Evolutionary conservation across 495 filamentous ascomycete species (phyloP), one percentile per base, ranked within the genome.

Genomic region (Aspergillus nanangensis): DNA sequence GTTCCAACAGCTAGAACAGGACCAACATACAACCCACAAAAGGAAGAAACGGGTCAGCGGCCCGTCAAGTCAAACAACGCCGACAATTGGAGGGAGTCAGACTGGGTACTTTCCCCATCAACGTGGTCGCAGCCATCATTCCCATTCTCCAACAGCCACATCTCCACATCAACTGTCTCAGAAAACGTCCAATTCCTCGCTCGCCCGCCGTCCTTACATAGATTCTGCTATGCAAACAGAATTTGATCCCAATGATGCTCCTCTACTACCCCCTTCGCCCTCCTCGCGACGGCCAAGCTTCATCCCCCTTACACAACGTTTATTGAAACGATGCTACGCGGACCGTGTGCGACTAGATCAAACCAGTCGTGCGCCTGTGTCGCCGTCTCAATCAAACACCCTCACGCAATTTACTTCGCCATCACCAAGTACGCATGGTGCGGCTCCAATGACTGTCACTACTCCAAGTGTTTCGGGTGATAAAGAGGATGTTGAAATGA

Each of bases 1-100:
- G 20, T 86, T 84, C 51, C 74, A 77, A 40, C 68, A 76, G 50
- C 57, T 83, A 25, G 82, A 81, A 53, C 71, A 75, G 15, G 74
- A 79, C 41, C 73, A 77, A 39, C 63, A 71, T 17, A 45, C 63
- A 24, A 44, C 53, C 7, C 58, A 66, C 7, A 70, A 64, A 48
- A 68, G 65, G 44, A 77, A 70, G 45, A 79, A 77, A 44, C 69
- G 76, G 17, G 56, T 55, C 7, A 77, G 72, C 44, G 67, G 67
- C 7, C 69, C 62, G 18, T 69, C 69, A 8, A 55, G 42, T 20
- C 60, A 66, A n/a, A 61, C 68, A 7, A 58, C 62, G 4, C 45
- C 62, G 2, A 50, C 53, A 22, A 42, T 63, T 35, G 47, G 53
- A 13, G 55, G 44, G 23, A 43, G 48, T 33, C 61, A 62, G 35